phyloP scores from a whole-genome alignment of 495 filamentous ascomycete species.

The Penicillium bialowiezense region DNA sequence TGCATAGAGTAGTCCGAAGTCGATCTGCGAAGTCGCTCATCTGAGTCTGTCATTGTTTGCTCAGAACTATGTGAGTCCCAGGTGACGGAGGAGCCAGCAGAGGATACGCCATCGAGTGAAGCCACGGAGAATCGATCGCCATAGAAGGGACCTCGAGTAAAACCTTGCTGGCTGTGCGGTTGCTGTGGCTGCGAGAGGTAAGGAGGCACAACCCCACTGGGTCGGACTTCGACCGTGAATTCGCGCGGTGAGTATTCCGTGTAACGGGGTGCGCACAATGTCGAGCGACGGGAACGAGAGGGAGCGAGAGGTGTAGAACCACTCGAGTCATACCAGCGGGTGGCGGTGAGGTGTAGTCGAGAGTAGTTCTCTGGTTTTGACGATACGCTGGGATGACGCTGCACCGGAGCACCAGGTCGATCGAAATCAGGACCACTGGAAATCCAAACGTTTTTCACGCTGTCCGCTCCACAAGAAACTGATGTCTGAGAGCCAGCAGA shows the following conservation, averaged over 20 bases:
- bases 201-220: not conserved
- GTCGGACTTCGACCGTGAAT: not conserved
- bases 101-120: constrained; percentile 1
- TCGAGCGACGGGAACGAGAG: constrained; percentile 19
- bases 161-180: not conserved
- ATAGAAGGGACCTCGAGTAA: constrained; percentile 9
- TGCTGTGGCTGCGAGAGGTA: not conserved
- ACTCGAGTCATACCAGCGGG: constrained; percentile 23
- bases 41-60: not conserved
- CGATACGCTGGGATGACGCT: constrained; percentile 25
- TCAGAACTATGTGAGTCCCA: constrained; percentile 7
- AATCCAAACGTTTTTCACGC: constrained; percentile 4
- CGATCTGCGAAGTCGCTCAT: constrained; percentile 8
- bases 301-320: constrained; percentile 2
- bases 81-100: constrained; percentile 2
- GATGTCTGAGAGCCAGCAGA: constrained; percentile 33
- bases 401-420: constrained; percentile 4
- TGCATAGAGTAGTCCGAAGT: constrained; percentile 11
- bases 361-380: constrained; percentile 14
- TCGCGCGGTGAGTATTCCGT: constrained; percentile 16
- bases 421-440: not conserved
- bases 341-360: constrained; percentile 9
- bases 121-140: constrained; percentile 12
- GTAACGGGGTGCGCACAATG: constrained; percentile 25
- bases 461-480: constrained; percentile 11